Base-by-base conservation (phyloP, 2,329 filamentous ascomycete species). In the Aureobasidium sp. region DNA sequence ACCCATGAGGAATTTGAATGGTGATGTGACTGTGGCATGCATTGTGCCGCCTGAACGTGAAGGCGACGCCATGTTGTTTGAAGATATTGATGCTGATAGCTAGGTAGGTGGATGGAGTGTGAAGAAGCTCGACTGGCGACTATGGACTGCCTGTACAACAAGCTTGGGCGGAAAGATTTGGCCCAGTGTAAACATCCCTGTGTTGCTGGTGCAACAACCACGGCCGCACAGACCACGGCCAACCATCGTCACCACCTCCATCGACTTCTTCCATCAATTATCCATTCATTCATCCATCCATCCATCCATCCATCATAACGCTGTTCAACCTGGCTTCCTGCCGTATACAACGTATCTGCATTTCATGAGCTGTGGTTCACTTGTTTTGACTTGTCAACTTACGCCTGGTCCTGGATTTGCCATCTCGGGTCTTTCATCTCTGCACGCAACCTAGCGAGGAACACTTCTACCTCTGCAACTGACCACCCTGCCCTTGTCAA, bases 321-420 rank as follows among this genome's bases (percentile, higher is more conserved):
- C 29, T 29, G 5, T 37, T 36, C 13, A 20, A 17, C 36, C 36
- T 39, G 60, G 29, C 12, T 48, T 62, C 6, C 60, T 27, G 7
- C 60, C 60, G 41, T 56, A 62, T 12, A 55, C 60, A 15, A 56
- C 56, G 39, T 62, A 56, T 26, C 60, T 62, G 41, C 26, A 2
- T 13, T 6, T 27, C 12, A 15, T 62, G 26, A 43, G 34, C 29
- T 36, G 8, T 48, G 34, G 1, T 34, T 20, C 34, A 32, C 20
- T 26, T 17, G 5, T 4, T 17, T 15, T 13, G 2, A 34, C 9
- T 1, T 36, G 17, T 9, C 20, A 15, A 55, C 57, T 50, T 29
- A 62, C 59, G 57, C 59, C 37, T 64, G 57, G 32, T 64, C 63
- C 20, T 61, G 27, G 13, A 64, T 43, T 13, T 57, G 47, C 36